Conservation (phyloP, 2,329 filamentous ascomycete species). For the Trichoderma sp. region DNA sequence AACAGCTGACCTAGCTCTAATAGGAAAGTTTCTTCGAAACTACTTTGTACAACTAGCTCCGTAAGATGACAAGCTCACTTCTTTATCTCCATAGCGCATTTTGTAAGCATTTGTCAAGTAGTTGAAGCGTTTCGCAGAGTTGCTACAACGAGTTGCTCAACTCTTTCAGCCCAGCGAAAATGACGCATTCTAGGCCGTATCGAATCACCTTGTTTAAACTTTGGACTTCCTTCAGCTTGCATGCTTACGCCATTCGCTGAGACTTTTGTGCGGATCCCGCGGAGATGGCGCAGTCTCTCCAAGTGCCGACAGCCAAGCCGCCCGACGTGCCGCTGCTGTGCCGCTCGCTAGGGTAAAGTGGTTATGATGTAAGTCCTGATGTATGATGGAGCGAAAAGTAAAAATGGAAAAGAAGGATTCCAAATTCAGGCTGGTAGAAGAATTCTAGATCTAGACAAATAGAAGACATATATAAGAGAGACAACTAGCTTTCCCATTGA, state of each 20-base stretch:
- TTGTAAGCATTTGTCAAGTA: neutral
- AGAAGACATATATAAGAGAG: neutral
- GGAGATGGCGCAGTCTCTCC: conserved; percentile 8
- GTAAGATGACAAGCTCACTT: neutral
- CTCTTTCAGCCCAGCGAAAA: neutral
- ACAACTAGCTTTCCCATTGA: neutral
- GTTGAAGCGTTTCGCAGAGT: neutral
- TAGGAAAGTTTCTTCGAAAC: neutral
- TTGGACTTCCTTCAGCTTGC: neutral
- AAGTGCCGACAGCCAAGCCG: conserved; percentile 8
- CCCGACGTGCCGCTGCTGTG: neutral
- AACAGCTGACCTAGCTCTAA: too few species aligned
- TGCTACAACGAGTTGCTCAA: neutral
- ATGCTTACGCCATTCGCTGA: neutral
- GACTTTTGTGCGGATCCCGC: conserved; percentile 3
- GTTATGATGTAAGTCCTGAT: conserved; percentile 8
- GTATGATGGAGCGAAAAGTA: neutral
- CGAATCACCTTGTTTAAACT: neutral
- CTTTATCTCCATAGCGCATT: neutral
- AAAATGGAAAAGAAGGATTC: neutral
- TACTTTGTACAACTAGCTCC: neutral
- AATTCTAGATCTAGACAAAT: neutral
- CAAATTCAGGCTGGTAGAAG: neutral
- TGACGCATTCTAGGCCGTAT: neutral
- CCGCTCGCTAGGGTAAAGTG: neutral